Conservation (phyloP, 129 eudicot species). For the Solidago caesia region DNA sequence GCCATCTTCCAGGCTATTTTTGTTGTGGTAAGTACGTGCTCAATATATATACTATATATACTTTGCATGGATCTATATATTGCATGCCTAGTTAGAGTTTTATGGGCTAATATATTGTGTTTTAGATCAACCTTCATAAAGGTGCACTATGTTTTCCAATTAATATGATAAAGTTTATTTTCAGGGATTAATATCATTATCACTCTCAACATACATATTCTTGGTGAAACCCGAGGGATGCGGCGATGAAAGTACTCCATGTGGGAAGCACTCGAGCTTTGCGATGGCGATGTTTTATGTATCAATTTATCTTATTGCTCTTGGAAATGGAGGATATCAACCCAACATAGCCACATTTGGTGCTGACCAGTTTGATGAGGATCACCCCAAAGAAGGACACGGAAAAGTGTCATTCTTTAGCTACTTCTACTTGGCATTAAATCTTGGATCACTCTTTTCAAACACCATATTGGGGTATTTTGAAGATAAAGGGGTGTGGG, state of each 20-base stretch:
- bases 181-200: constrained; percentile 65
- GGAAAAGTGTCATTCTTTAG: constrained; percentile 75
- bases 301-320: constrained; percentile 70
- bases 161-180: not conserved
- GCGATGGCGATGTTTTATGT: constrained; percentile 54
- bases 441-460: constrained; percentile 80
- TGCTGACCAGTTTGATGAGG: constrained; percentile 85
- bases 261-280: constrained; percentile 47
- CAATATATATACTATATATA: not conserved
- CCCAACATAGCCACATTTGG: constrained; percentile 89
- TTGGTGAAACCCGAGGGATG: constrained; percentile 74
- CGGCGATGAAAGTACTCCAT: constrained; percentile 46
- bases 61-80: no score
- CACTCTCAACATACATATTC: constrained; percentile 61
- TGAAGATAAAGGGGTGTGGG: constrained; percentile 77
- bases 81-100: no score
- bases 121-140: no score
- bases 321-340: constrained; percentile 89
- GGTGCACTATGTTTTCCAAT: not conserved
- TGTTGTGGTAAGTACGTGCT: constrained; percentile 54
- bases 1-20: constrained; percentile 83
- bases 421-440: constrained; percentile 81
- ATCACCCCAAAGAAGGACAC: constrained; percentile 51
- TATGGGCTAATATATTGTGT: no score
- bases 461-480: constrained; percentile 74